These are phyloP conservation scores for Pyricularia pennisetigena DNA, from an alignment of 2,329 filamentous ascomycete genomes.

Conservation along the genomic window DNA sequence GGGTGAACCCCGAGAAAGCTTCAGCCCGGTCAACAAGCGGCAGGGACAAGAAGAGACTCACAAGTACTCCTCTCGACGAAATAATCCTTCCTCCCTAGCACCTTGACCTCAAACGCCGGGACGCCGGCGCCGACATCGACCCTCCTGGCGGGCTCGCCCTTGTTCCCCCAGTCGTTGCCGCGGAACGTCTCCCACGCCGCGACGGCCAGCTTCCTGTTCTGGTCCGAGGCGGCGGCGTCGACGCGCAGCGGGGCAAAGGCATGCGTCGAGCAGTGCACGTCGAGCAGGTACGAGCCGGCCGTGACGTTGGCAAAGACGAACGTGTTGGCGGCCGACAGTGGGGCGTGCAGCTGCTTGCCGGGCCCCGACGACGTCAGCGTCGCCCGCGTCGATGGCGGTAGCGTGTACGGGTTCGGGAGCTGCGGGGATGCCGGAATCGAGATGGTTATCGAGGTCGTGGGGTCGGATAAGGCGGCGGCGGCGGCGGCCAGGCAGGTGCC, in stretches of 20 bases:
- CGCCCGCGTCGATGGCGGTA: slow-evolving; percentile 58
- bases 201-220: slow-evolving; percentile 28
- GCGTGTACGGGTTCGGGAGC: slow-evolving; percentile 38
- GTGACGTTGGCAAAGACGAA: slow-evolving; percentile 69
- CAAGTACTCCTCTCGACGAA: slow-evolving; percentile 65
- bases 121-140: slow-evolving; percentile 15
- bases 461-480: slow-evolving; percentile 13
- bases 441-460: slow-evolving; percentile 33
- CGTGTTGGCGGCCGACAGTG: slow-evolving; percentile 56
- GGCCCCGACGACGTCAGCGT: slow-evolving; percentile 36
- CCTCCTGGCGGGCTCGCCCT: slow-evolving; percentile 51
- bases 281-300: slow-evolving; percentile 68
- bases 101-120: slow-evolving; percentile 48
- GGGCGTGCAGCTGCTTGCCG: slow-evolving; percentile 33
- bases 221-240: slow-evolving; percentile 43
- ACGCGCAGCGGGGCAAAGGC: slow-evolving; percentile 72
- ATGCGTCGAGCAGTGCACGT: slow-evolving; percentile 66
- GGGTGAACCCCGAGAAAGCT: neutral
- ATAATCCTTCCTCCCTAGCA: slow-evolving; percentile 58
- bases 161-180: slow-evolving; percentile 84
- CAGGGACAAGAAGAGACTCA: slow-evolving; percentile 33
- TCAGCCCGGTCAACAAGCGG: no score
- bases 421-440: slow-evolving; percentile 25
- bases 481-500: slow-evolving; percentile 21
- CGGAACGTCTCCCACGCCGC: slow-evolving; percentile 76